A percentile compares a stretch with the other conserved stretches of the same genome.
Conservation (phyloP, 2,329 filamentous ascomycete genomes). For the Setomelanomma holmii region DNA sequence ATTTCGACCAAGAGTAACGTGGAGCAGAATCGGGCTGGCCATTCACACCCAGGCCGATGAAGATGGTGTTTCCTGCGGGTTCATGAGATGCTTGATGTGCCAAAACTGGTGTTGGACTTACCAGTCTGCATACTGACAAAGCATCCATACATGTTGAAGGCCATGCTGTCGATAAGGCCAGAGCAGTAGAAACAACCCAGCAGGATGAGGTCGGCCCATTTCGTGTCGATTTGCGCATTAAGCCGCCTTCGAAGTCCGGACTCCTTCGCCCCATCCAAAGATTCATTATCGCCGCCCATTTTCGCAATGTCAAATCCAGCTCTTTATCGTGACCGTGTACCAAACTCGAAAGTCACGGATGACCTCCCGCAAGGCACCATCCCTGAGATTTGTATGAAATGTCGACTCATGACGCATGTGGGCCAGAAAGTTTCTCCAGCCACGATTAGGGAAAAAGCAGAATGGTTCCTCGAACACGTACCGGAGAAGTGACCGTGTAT, state of each 20-base stretch:
- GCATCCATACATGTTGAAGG: slow-evolving; percentile 57
- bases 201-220: slow-evolving; percentile 36
- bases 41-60: slow-evolving; percentile 66
- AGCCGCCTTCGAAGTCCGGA: slow-evolving; percentile 7
- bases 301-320: not conserved
- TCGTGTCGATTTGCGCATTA: slow-evolving; percentile 16
- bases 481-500: not conserved
- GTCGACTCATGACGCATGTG: not conserved
- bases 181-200: slow-evolving; percentile 56
- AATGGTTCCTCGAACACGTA: not conserved
- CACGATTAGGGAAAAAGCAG: not conserved
- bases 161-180: slow-evolving; percentile 56
- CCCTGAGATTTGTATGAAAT: not conserved
- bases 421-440: not conserved
- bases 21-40: slow-evolving; percentile 58
- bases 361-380: not conserved
- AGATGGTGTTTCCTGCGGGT: slow-evolving; percentile 66
- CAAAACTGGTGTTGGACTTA: slow-evolving; percentile 23
- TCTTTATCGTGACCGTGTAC: not conserved
- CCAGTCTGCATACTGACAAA: slow-evolving; percentile 63
- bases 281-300: not conserved
- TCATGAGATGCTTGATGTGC: not conserved
- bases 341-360: not conserved
- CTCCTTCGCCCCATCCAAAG: not conserved
- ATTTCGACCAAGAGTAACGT: slow-evolving; percentile 30